Evolutionary conservation across 139 green algal species (phyloP), one percentile per base, ranked within the genome.

Genomic region (Chlamydomonas schloesseri): DNA sequence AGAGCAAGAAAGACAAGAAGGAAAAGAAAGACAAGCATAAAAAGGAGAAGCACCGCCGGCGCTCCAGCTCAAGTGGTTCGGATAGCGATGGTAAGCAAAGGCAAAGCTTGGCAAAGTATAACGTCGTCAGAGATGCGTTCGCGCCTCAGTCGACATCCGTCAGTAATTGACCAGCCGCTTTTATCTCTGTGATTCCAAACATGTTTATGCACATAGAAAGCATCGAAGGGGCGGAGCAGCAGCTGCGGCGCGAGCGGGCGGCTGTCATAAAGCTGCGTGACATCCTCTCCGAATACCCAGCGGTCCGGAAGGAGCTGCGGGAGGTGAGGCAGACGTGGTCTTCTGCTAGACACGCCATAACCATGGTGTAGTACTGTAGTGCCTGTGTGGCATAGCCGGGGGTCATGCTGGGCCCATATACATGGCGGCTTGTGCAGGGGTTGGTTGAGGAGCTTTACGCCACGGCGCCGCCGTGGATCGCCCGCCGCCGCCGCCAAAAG

Each of bases 11-110:
- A 33, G 82, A 94, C 28, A 68, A 91, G 53, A 88, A 90, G 15
- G 88, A 89, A 47, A 79, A 92, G 53, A 90, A 93, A 77, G 80
- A 93, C 33, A 78, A 89, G 34, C 81, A 92, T 47, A 86, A 89
- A 29, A 28, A 91, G 29, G 90, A 93, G 71, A 71, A 87, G 34
- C 82, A 77, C 21, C 29, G 67, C 46, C 76, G 60, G 33, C 53
- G 62, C 18, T 91, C 67, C 83, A 87, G 70, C 34, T 89, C 67
- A 76, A 70, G 71, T 55, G 72, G 69, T 34, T 78, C 68, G 50
- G 81, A 87, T 29, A 87, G 81, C 69, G 81, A 87, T 60, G 81
- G 69, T 80, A 36, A 60, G 78, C 57, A 23, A n/a, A n/a, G n/a
- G n/a, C n/a, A n/a, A n/a, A n/a, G n/a, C n/a, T n/a, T n/a, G n/a